Base-by-base conservation (phyloP, 352 stramenopile genomes). In the Phytophthora sp. region DNA sequence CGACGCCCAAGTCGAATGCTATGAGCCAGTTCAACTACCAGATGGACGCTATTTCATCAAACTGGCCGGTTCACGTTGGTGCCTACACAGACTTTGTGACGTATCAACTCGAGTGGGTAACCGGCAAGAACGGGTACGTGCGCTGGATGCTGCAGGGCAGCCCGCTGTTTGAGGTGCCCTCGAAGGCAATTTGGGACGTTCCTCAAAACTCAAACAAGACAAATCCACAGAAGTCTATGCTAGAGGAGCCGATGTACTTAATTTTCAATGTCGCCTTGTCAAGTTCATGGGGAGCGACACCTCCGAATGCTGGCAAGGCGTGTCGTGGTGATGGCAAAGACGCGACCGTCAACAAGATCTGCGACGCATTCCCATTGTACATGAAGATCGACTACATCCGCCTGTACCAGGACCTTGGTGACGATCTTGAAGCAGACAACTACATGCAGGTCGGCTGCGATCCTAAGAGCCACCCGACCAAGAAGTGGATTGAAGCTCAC, bases 221-320 rank as follows among this genome's bases (percentile, higher is more conserved):
- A 43, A 91, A 61, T 84, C 87, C 77, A 66, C 72, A 54, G 70
- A 94, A 73, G 75, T 84, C 65, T 56, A 97, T 98, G 73, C 82
- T 96, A 6, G 87, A 94, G 50, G 95, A 98, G 67, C 95, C 95
- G 5, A 88, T 85, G 34, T 98, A 97, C 59, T 38, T 98, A 4
- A 97, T 98, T 44, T 82, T 98, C 31, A 98, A 98, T 68, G 95
- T 92, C 1, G 94, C 93, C 5, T 74, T 98, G n/a, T 97, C 90
- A 1, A 94, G 77, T 18, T 93, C 87, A 1, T 84, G 75, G 75
- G 64, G 68, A 35, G 41, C 66, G 0, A 58, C 35, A 0, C 68
- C 68, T 9, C 68, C 68, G 0, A 77, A 77, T 5, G 20, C 57
- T 0, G 68, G 68, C 4, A 50, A 54, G 4, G 38, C 54, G 10